A percentile compares a stretch with the other conserved stretches of the same genome.
Evolutionary conservation across 768 basidiomycete species (phyloP).

Genomic region (Auriscalpium orientale): DNA sequence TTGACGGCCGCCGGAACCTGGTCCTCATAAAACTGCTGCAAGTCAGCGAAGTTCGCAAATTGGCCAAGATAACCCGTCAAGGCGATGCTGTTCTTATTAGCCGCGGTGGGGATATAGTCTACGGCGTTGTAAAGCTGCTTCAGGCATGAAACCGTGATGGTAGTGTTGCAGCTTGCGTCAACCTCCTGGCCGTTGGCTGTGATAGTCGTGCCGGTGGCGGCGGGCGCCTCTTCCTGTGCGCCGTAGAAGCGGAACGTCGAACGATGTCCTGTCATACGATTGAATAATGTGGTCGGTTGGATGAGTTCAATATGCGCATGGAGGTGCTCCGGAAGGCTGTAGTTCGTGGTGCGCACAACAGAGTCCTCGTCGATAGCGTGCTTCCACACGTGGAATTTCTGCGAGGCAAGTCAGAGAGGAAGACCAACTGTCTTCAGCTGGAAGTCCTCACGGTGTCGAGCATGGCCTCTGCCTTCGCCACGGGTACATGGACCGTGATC

Average conservation of each 20-base stretch:
- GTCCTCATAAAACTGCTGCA: constrained; percentile 11
- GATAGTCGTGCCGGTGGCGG: not conserved
- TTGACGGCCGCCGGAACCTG: constrained; percentile 11
- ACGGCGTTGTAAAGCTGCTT: constrained; percentile 27
- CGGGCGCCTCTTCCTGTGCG: not conserved
- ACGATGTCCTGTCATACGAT: constrained; percentile 35
- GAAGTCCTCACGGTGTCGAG: constrained; percentile 47
- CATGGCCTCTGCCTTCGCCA: constrained; percentile 58
- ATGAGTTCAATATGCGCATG: constrained; percentile 58
- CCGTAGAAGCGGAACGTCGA: constrained; percentile 29
- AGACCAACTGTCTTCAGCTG: not conserved
- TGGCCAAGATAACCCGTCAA: constrained; percentile 29
- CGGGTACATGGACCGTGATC: constrained; percentile 52
- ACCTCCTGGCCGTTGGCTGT: constrained; percentile 13
- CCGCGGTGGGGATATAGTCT: constrained; percentile 16
- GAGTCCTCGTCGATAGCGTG: constrained; percentile 45
- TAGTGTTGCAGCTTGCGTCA: constrained; percentile 24
- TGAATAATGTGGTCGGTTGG: constrained; percentile 68
- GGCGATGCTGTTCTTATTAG: constrained; percentile 24
- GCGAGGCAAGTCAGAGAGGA: not conserved
- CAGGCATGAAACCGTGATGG: constrained; percentile 27
- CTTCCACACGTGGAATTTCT: constrained; percentile 61
- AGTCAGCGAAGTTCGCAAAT: constrained; percentile 20
- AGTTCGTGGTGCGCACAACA: constrained; percentile 58
- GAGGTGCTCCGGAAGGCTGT: constrained; percentile 55